Evolutionary conservation across 306 rosid genomes (phyloP).

Genomic region (Prunus campanulata): DNA sequence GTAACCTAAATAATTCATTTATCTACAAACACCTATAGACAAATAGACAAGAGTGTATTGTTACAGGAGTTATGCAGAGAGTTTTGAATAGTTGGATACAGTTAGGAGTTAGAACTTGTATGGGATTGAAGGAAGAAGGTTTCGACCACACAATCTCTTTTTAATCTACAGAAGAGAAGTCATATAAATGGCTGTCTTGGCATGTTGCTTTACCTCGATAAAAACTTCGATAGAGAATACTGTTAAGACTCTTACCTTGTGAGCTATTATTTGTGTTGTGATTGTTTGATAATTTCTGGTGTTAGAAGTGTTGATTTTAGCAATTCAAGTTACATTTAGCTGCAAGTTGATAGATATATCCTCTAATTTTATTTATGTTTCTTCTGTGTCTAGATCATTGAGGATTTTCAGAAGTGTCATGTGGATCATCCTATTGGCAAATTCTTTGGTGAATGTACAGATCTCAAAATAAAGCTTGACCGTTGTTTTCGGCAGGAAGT

Average conservation of each 20-base stretch:
- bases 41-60: not conserved
- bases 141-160: not conserved
- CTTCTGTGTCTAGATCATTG: slow-evolving; percentile 51
- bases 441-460: slow-evolving; percentile 87
- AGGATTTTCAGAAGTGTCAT: slow-evolving; percentile 85
- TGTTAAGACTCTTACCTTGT: not conserved
- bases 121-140: not conserved
- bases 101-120: not conserved
- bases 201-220: not conserved
- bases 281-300: not conserved
- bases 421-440: slow-evolving; percentile 68
- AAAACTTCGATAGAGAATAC: not conserved
- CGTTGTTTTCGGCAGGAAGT: slow-evolving; percentile 91
- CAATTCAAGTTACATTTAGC: not conserved
- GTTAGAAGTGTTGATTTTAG: not conserved
- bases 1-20: not conserved
- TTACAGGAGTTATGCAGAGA: not conserved
- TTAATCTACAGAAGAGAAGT: not conserved
- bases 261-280: no score
- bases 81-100: not conserved
- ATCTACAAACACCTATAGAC: not conserved
- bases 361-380: not conserved
- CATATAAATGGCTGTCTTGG: not conserved
- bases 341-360: not conserved
- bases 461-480: slow-evolving; percentile 85